Base-by-base conservation (phyloP, 148 eudicot genomes). In the Chenopodium quinoa region DNA sequence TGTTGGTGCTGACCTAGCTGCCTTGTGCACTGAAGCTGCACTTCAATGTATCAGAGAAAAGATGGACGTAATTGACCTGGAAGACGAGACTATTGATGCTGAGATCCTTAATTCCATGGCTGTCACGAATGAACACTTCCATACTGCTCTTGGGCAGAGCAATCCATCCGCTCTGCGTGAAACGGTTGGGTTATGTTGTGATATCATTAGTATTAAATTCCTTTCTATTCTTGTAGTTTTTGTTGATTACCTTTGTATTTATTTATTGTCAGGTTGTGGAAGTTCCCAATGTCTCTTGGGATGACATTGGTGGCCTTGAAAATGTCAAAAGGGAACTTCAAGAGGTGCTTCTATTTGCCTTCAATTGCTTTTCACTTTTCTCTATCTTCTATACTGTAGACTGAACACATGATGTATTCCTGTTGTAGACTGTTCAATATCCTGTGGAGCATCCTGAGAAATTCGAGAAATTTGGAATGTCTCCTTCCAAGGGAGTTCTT, bases 381-480 rank as follows among this genome's bases (percentile, higher is more conserved):
- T 48, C 27, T 71, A 56, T 71, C 25, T 22, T 22, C 67, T n/a
- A 58, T 13, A 17, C 63, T 83, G 52, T 19, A 5, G 19, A 56
- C 32, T 70, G 67, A 65, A 9, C 34, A 29, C 23, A 11, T 75
- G 32, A 60, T 27, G 9, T 40, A 20, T 64, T 78, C 9, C 46
- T 84, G 9, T 4, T 85, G 72, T 79, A 93, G 98, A 93, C 97
- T 84, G 98, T 93, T 78, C 98, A 93, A 90, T 93, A 93, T 81
- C 98, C 98, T 48, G 98, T 93, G 79, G 98, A 93, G 83, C 98
- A 93, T 87, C 98, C 98, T 10, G 98, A 93, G 87, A 93, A 93
- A 73, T 93, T 93, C 78, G 98, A 93, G 85, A 93, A 93, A 83
- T 93, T 93, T 84, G 98, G 98, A 75, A 93, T 93, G 98, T 92